These are phyloP conservation scores for Candida tunisiensis DNA, from an alignment of 1,139 yeast species.

Conservation along the genomic window DNA sequence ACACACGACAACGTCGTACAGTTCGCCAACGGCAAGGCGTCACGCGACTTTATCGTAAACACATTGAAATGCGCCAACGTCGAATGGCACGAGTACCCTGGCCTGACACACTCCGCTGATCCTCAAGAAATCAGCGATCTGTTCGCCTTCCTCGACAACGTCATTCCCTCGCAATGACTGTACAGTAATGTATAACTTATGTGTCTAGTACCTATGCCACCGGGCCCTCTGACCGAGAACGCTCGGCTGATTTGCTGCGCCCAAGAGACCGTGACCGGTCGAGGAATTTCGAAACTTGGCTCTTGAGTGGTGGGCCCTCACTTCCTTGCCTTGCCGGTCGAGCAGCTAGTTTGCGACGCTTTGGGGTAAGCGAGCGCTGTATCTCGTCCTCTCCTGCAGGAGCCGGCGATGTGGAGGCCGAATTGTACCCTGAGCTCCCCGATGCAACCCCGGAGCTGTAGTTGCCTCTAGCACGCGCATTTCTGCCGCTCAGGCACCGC, in stretches of 20 bases:
- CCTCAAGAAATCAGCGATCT: slow-evolving; percentile 52
- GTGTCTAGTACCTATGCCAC: too few relatives aligned
- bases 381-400: too few relatives aligned
- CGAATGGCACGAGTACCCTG: slow-evolving; percentile 41
- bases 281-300: too few relatives aligned
- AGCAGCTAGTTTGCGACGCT: too few relatives aligned
- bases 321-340: too few relatives aligned
- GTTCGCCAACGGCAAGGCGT: slow-evolving; percentile 28
- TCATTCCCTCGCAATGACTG: too few relatives aligned
- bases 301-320: too few relatives aligned
- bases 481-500: slow-evolving; percentile 56
- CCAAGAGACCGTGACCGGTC: too few relatives aligned
- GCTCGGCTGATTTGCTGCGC: too few relatives aligned
- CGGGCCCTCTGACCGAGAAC: too few relatives aligned
- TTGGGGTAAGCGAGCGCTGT: too few relatives aligned
- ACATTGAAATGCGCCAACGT: slow-evolving; percentile 39
- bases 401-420: slow-evolving; percentile 4
- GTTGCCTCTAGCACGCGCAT: slow-evolving; percentile 9
- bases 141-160: slow-evolving; percentile 30
- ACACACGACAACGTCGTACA: slow-evolving; percentile 52
- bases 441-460: slow-evolving; percentile 1
- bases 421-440: slow-evolving; percentile 1
- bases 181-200: too few relatives aligned
- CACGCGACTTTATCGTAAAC: slow-evolving; percentile 20
- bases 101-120: slow-evolving; percentile 49